These are phyloP conservation scores for Coemansia sp. DNA, from an alignment of 371 early-diverging fungal genomes.

Conservation along the genomic window DNA sequence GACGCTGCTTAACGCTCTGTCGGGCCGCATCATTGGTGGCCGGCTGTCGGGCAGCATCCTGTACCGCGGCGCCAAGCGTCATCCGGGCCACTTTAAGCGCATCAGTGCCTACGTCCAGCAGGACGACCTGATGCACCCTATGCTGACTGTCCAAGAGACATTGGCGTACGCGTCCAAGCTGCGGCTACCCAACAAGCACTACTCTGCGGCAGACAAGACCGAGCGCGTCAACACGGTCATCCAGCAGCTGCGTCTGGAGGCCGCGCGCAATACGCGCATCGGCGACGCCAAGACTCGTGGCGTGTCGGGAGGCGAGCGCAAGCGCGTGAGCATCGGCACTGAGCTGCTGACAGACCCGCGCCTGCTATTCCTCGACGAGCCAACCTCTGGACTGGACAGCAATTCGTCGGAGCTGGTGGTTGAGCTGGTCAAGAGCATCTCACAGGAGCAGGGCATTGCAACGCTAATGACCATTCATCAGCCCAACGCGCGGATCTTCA, in stretches of 20 bases:
- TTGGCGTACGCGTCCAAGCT: slow-evolving; percentile 65
- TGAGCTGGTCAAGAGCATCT: slow-evolving; percentile 58
- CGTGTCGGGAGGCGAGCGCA: slow-evolving; percentile 81
- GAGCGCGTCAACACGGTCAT: slow-evolving; percentile 60
- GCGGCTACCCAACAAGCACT: slow-evolving; percentile 63
- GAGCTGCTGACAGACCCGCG: slow-evolving; percentile 70
- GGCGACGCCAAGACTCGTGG: slow-evolving; percentile 70
- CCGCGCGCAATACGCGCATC: slow-evolving; percentile 64
- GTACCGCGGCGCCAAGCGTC: slow-evolving; percentile 61
- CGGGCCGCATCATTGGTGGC: slow-evolving; percentile 56
- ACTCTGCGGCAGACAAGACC: slow-evolving; percentile 54
- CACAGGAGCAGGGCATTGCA: slow-evolving; percentile 60
- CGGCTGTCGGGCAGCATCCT: slow-evolving; percentile 60
- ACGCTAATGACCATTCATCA: slow-evolving; percentile 76
- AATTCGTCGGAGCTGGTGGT: slow-evolving; percentile 68
- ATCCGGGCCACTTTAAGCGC: slow-evolving; percentile 62
- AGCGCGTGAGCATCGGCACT: slow-evolving; percentile 81
- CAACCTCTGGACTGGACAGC: slow-evolving; percentile 78
- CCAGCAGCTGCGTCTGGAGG: slow-evolving; percentile 59
- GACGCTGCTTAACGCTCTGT: slow-evolving; percentile 58
- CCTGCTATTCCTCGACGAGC: slow-evolving; percentile 63
- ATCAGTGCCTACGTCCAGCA: slow-evolving; percentile 57
- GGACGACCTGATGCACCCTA: slow-evolving; percentile 49
- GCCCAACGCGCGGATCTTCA: slow-evolving; percentile 64
- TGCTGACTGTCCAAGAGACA: slow-evolving; percentile 61